Conservation (phyloP, 176 grass and related monocot species). For the Puccinellia tenuiflora region DNA sequence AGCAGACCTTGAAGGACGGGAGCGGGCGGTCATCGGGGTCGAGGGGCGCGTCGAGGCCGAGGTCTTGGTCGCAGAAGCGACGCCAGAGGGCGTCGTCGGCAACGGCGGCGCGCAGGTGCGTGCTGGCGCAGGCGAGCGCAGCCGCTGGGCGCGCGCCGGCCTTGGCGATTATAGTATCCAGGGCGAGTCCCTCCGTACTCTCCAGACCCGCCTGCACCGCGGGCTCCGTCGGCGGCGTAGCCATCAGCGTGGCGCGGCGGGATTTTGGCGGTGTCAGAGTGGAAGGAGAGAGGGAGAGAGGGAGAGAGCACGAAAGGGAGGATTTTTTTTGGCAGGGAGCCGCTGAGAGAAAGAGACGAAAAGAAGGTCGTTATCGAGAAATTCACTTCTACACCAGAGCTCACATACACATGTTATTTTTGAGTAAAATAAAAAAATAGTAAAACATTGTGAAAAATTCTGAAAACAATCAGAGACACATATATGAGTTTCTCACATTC, state of each 20-base stretch:
- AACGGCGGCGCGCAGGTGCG: slow-evolving; percentile 37
- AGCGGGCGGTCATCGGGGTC: slow-evolving; percentile 56
- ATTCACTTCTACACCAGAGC: no score
- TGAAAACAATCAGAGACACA: no score
- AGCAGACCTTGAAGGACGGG: slow-evolving; percentile 64
- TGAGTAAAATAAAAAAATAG: no score
- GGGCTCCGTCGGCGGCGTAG: background rate
- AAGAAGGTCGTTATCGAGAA: no score
- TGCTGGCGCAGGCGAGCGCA: slow-evolving; percentile 58
- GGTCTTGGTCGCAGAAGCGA: slow-evolving; percentile 59
- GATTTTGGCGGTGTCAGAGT: background rate
- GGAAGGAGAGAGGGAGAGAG: no score
- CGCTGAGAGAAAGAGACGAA: background rate
- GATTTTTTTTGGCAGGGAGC: background rate
- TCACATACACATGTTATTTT: no score
- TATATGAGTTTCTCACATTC: no score
- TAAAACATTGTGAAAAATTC: no score
- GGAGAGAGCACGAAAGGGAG: background rate
- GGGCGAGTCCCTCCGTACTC: slow-evolving; percentile 35
- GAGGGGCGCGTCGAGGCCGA: slow-evolving; percentile 44
- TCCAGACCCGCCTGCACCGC: slow-evolving; percentile 32
- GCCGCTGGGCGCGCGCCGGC: slow-evolving; percentile 44
- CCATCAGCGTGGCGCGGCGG: slow-evolving; percentile 6
- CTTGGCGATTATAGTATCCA: slow-evolving; percentile 67
- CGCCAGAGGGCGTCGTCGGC: slow-evolving; percentile 67